Evolutionary conservation across 2,329 filamentous ascomycete genomes (phyloP).

Genomic region (Epichloe typhina): DNA sequence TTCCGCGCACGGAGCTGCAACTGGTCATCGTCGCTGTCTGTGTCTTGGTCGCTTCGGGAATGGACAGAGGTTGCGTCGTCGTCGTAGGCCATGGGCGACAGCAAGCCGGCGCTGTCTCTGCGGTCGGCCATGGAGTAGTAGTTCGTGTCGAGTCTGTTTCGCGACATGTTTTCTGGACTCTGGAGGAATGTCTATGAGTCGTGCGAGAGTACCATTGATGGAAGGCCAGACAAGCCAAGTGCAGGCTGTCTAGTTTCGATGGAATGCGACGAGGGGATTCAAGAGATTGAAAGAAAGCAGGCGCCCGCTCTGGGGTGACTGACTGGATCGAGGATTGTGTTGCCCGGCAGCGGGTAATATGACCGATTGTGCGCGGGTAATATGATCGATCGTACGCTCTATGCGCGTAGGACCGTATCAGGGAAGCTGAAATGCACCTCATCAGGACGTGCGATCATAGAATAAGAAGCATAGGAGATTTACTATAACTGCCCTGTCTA

Average conservation of each 20-base stretch:
- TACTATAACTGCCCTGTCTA: no score
- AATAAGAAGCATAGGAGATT: no score
- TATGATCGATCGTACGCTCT: no score
- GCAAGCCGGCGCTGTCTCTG: constrained; percentile 31
- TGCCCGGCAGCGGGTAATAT: no score
- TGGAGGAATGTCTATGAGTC: background rate
- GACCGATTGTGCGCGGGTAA: no score
- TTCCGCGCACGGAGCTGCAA: constrained; percentile 52
- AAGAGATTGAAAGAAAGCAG: no score
- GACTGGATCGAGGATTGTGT: no score
- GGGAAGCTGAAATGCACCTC: no score
- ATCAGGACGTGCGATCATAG: no score
- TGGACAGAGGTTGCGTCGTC: constrained; percentile 56
- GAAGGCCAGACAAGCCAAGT: background rate
- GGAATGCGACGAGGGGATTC: no score
- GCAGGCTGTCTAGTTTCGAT: background rate
- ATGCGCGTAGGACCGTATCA: no score
- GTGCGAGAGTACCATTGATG: background rate
- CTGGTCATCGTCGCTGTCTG: constrained; percentile 64
- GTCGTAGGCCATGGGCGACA: constrained; percentile 53
- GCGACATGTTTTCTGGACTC: constrained; percentile 8
- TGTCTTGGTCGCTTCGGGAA: constrained; percentile 58
- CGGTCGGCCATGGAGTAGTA: constrained; percentile 10
- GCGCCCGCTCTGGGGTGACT: no score
- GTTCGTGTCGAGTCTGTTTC: constrained; percentile 11